A percentile compares a stretch with the other conserved stretches of the same genome.
phyloP scores from a whole-genome alignment of 305 asterid species.

The Withania somnifera region DNA sequence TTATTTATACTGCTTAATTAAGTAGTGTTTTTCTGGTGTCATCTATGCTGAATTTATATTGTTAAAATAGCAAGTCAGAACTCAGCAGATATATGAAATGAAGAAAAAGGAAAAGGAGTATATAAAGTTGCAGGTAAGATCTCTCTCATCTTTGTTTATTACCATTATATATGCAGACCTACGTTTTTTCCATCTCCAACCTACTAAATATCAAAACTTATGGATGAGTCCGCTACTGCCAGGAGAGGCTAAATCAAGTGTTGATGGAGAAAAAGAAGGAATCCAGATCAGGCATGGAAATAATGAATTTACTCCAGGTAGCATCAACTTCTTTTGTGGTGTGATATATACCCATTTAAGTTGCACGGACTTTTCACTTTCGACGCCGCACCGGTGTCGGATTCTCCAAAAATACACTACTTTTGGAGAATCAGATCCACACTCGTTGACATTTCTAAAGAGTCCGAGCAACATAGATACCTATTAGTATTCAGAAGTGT shows the following conservation, averaged over 20 bases:
- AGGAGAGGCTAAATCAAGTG: conserved; percentile 94
- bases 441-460: too few relatives aligned
- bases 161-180: neutral
- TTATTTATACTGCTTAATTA: conserved; percentile 5
- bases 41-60: conserved; percentile 1
- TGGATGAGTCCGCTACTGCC: conserved; percentile 9
- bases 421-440: too few relatives aligned
- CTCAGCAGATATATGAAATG: conserved; percentile 94
- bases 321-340: conserved; percentile 2
- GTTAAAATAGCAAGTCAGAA: conserved; percentile 73
- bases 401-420: too few relatives aligned
- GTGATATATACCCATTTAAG: neutral
- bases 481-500: neutral
- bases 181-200: neutral
- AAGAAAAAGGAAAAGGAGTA: conserved; percentile 96
- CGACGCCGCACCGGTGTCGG: too few relatives aligned
- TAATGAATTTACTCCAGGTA: conserved; percentile 93
- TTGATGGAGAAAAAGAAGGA: conserved; percentile 93
- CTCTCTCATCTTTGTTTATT: neutral
- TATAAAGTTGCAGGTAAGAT: conserved; percentile 75
- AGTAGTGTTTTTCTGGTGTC: neutral
- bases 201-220: neutral
- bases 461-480: too few relatives aligned
- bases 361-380: too few relatives aligned
- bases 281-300: conserved; percentile 95